Conservation (phyloP, 2,329 filamentous ascomycete species). For the Hypomyces rosellus region DNA sequence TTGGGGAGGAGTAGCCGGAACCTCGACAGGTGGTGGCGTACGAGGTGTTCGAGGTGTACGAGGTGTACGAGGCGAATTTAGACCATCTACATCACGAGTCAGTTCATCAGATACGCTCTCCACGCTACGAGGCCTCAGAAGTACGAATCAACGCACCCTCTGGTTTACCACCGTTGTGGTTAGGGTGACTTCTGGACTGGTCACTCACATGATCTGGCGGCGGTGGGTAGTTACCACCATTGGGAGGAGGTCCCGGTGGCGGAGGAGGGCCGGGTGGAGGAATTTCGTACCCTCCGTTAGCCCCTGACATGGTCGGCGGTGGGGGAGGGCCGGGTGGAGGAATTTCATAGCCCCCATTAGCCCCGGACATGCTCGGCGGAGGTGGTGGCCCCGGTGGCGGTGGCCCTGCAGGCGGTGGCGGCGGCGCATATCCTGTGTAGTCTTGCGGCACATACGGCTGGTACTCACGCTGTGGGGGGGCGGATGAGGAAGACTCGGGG, state of each 20-base stretch:
- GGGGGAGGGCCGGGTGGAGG: constrained; percentile 24
- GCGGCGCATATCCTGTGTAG: constrained; percentile 35
- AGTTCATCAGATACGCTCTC: background rate
- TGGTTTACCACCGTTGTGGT: constrained; percentile 18
- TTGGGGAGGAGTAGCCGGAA: background rate
- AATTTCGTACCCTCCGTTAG: constrained; percentile 7
- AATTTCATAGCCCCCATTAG: constrained; percentile 6
- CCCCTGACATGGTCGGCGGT: constrained; percentile 16
- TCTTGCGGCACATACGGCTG: constrained; percentile 37
- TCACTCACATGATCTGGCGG: constrained; percentile 41
- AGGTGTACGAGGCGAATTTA: constrained; percentile 17
- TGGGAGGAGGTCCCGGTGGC: constrained; percentile 27
- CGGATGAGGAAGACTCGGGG: constrained; percentile 27
- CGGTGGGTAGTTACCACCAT: constrained; percentile 29
- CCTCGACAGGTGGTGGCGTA: background rate
- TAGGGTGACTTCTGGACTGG: constrained; percentile 22
- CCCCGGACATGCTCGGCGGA: constrained; percentile 13
- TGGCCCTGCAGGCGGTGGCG: constrained; percentile 31
- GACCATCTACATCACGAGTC: constrained; percentile 22
- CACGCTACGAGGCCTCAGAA: constrained; percentile 12
- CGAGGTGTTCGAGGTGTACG: background rate
- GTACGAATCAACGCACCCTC: constrained; percentile 33
- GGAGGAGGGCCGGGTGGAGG: constrained; percentile 23
- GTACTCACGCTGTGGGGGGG: constrained; percentile 26
- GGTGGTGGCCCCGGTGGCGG: constrained; percentile 16